Percentiles rank a stretch among this genome's conserved stretches.
Evolutionary conservation across 257 asterid genomes (phyloP).

Genomic region (Solanum stenotomum): DNA sequence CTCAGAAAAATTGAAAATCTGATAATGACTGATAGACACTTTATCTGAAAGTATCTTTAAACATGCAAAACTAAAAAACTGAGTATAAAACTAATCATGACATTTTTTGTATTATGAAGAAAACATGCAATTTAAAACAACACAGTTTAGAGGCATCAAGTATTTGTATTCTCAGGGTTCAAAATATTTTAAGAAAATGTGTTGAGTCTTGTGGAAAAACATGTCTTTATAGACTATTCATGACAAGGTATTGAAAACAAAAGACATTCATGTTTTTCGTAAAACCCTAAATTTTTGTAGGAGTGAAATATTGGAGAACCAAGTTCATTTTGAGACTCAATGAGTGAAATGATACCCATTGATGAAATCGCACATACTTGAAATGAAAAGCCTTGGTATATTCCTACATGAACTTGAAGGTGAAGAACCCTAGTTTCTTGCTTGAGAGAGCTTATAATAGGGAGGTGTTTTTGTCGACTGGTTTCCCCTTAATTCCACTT

Average conservation of each 20-base stretch:
- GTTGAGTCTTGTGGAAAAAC: background rate
- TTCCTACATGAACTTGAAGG: background rate
- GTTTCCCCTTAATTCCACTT: background rate
- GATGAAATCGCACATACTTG: background rate
- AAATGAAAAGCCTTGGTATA: background rate
- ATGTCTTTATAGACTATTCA: background rate
- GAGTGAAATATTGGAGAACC: background rate
- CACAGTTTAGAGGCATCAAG: background rate
- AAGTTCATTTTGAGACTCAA: background rate
- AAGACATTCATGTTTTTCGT: no score
- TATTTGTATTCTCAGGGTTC: background rate
- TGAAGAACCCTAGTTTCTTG: background rate
- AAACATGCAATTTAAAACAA: background rate
- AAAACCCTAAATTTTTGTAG: no score
- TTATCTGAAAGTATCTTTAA: background rate
- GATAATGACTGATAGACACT: background rate
- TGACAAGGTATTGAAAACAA: background rate
- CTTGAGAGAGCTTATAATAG: background rate
- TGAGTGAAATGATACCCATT: background rate
- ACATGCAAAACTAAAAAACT: background rate
- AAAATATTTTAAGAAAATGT: background rate
- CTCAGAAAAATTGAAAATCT: background rate
- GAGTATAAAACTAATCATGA: background rate
- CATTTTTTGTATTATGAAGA: background rate
- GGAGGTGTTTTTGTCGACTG: background rate